Conservation (phyloP, 495 filamentous ascomycete species). For the Penicillium ochrochloron region DNA sequence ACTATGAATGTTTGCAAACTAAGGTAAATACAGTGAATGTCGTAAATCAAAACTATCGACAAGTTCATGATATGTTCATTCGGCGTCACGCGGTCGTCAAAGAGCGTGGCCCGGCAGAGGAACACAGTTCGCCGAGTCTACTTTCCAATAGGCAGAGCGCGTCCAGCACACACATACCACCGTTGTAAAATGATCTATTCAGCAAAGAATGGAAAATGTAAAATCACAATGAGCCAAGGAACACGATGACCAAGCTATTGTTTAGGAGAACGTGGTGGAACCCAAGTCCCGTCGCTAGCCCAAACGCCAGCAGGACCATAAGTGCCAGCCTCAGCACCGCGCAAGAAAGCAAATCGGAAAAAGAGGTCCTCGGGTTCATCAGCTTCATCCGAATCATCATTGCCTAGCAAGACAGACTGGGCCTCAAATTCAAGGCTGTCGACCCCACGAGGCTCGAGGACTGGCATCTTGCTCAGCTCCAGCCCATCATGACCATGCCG, state of each 20-base stretch:
- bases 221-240: not conserved
- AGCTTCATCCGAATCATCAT: conserved; percentile 44
- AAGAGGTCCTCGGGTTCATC: conserved; percentile 63
- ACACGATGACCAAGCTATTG: conserved; percentile 23
- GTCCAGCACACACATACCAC: conserved; percentile 28
- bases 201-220: not conserved
- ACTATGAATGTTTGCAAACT: not conserved
- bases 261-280: conserved; percentile 42
- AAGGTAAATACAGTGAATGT: not conserved
- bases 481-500: conserved; percentile 50
- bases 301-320: conserved; percentile 86
- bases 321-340: conserved; percentile 67
- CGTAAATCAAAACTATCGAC: not conserved
- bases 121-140: conserved; percentile 9
- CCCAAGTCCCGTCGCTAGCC: conserved; percentile 71
- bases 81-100: conserved; percentile 16
- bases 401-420: conserved; percentile 36
- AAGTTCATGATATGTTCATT: conserved; percentile 23
- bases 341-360: conserved; percentile 83
- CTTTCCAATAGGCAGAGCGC: conserved; percentile 19
- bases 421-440: conserved; percentile 16
- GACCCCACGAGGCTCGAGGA: conserved; percentile 26
- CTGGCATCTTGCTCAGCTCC: conserved; percentile 31
- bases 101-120: conserved; percentile 4
- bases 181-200: conserved; percentile 25